These are phyloP conservation scores for Fusarium staphyleae DNA, from an alignment of 2,329 filamentous ascomycete genomes.

Conservation along the genomic window DNA sequence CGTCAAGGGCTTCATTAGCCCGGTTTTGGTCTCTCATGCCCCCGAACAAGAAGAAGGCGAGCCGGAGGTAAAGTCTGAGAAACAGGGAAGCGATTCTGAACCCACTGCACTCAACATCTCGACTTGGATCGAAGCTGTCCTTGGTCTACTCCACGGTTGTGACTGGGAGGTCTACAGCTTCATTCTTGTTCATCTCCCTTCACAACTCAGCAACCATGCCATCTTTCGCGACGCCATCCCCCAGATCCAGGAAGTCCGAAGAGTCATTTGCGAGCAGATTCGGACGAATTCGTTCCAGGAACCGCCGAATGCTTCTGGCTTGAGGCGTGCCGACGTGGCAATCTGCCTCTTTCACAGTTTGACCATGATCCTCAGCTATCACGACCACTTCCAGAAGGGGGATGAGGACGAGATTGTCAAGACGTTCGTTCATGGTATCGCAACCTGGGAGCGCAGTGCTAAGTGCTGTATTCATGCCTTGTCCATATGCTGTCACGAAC, in stretches of 20 bases:
- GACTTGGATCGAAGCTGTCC: conserved; percentile 78
- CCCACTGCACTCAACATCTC: conserved; percentile 64
- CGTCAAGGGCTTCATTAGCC: conserved; percentile 56
- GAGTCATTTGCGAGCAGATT: conserved; percentile 82
- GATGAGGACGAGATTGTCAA: conserved; percentile 91
- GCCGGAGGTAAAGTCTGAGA: conserved; percentile 7
- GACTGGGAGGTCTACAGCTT: conserved; percentile 96
- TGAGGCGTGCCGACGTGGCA: conserved; percentile 87
- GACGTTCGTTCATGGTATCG: conserved; percentile 85
- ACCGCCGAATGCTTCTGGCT: conserved; percentile 77
- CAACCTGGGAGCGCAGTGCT: conserved; percentile 83
- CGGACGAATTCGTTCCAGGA: conserved; percentile 79
- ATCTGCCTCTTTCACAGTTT: conserved; percentile 88
- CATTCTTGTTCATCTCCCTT: conserved; percentile 82
- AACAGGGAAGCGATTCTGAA: conserved; percentile 42
- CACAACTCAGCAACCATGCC: conserved; percentile 88
- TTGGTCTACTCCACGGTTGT: conserved; percentile 74
- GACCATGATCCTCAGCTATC: conserved; percentile 89
- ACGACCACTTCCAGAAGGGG: conserved; percentile 80
- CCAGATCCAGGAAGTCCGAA: conserved; percentile 78
- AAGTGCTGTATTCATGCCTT: conserved; percentile 95
- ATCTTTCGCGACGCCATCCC: conserved; percentile 78
- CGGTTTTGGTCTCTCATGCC: conserved; percentile 56
- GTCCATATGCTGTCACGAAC: conserved; percentile 92
- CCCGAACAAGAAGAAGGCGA: conserved; percentile 29